Evolutionary conservation across 176 grass and related monocot genomes (phyloP).

Genomic region (Guadua angustifolia): DNA sequence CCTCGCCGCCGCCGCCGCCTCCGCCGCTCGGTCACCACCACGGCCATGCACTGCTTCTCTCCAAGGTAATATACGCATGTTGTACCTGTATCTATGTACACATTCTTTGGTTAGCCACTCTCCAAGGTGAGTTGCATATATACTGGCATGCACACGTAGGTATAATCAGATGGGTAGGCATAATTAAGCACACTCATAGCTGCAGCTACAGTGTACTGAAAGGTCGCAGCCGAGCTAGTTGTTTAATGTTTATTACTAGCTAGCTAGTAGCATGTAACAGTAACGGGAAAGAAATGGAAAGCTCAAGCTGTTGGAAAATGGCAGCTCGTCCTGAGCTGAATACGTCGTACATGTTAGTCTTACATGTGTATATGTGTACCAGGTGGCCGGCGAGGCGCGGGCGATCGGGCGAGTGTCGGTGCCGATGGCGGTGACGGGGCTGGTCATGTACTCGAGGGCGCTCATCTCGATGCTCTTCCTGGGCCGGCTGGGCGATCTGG

Average conservation of each 20-base stretch:
- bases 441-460: conserved; percentile 85
- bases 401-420: conserved; percentile 80
- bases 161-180: background rate
- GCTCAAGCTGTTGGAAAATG: conserved; percentile 31
- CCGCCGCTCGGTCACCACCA: background rate
- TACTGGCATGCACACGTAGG: conserved; percentile 19
- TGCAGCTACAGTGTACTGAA: conserved; percentile 25
- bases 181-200: background rate
- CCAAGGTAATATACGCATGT: conserved; percentile 44
- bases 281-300: conserved; percentile 41
- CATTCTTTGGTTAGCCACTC: conserved; percentile 4
- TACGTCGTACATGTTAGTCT: conserved; percentile 6
- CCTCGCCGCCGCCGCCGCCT: conserved; percentile 20
- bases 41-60: conserved; percentile 39
- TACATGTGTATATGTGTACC: conserved; percentile 33
- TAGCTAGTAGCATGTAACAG: conserved; percentile 38
- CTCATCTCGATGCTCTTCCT: conserved; percentile 98
- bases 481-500: conserved; percentile 70
- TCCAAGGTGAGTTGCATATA: background rate
- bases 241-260: conserved; percentile 29
- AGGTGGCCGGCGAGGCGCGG: conserved; percentile 75
- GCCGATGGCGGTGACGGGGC: conserved; percentile 79
- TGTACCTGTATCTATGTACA: background rate
- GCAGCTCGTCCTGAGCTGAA: conserved; percentile 4
- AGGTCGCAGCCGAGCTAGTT: conserved; percentile 19